Conservation (phyloP, 768 basidiomycete genomes). For the Rhizopogon sp. region DNA sequence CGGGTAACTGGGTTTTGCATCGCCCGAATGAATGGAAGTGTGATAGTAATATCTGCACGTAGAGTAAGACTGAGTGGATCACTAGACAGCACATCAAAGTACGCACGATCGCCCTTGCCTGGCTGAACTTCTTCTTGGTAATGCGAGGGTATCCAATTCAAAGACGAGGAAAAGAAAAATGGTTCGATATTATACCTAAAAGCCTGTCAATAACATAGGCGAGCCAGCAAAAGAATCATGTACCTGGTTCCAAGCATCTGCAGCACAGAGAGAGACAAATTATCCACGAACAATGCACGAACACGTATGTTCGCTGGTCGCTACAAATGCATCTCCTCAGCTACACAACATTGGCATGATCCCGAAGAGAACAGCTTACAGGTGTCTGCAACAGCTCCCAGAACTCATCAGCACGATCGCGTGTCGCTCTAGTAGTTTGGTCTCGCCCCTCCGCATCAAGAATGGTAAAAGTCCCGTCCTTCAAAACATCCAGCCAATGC, state of each 20-base stretch:
- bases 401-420: slow-evolving; percentile 13
- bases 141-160: slow-evolving; percentile 38
- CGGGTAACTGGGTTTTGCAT: slow-evolving; percentile 28
- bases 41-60: slow-evolving; percentile 37
- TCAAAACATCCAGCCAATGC: slow-evolving; percentile 17
- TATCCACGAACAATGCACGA: slow-evolving; percentile 33
- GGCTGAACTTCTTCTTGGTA: slow-evolving; percentile 31
- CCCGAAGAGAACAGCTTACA: slow-evolving; percentile 12
- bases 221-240: background rate
- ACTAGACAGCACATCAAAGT: slow-evolving; percentile 1
- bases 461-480: slow-evolving; percentile 15
- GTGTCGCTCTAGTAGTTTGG: slow-evolving; percentile 11
- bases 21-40: slow-evolving; percentile 35
- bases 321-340: slow-evolving; percentile 10
- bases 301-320: slow-evolving; percentile 20
- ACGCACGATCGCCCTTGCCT: slow-evolving; percentile 33
- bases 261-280: slow-evolving; percentile 26
- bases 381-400: slow-evolving; percentile 24
- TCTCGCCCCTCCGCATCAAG: background rate
- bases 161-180: slow-evolving; percentile 39
- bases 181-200: slow-evolving; percentile 37
- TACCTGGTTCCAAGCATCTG: slow-evolving; percentile 34
- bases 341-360: background rate
- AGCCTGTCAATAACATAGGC: background rate
- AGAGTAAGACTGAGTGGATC: background rate